Conservation (phyloP, 257 asterid genomes). For the Eustoma russellianum region DNA sequence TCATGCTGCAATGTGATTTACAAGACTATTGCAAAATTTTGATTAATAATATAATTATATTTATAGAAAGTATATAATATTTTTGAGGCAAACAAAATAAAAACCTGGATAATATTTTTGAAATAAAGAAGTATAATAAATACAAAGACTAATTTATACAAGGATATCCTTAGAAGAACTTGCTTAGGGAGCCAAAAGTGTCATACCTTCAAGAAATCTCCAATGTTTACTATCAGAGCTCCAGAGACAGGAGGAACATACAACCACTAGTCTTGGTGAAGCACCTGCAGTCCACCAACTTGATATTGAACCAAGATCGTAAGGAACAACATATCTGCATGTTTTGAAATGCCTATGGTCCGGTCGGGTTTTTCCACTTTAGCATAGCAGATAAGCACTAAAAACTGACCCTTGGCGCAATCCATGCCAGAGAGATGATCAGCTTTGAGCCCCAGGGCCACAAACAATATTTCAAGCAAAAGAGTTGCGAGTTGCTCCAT, state of each 20-base stretch:
- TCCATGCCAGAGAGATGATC: conserved; percentile 14
- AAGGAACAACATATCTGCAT: conserved; percentile 16
- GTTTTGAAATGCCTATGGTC: conserved; percentile 19
- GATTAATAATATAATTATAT: too few species aligned
- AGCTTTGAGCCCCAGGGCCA: conserved; percentile 17
- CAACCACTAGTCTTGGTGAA: conserved; percentile 18
- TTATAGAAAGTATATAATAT: too few species aligned
- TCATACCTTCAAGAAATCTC: conserved; percentile 21
- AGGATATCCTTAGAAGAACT: too few species aligned
- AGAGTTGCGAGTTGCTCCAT: too few species aligned
- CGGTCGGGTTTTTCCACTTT: conserved; percentile 12
- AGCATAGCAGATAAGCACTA: conserved; percentile 19
- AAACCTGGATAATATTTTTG: too few species aligned
- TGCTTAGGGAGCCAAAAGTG: too few species aligned
- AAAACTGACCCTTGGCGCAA: conserved; percentile 14
- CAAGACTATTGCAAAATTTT: too few species aligned
- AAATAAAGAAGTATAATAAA: too few species aligned
- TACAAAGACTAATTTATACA: too few species aligned
- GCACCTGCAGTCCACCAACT: conserved; percentile 21
- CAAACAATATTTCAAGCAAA: too few species aligned
- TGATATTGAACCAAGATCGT: conserved; percentile 20
- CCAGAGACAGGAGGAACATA: conserved; percentile 17
- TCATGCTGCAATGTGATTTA: too few species aligned
- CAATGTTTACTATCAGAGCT: conserved; percentile 19
- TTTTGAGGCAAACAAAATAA: too few species aligned